Percentiles rank a stretch among this genome's conserved stretches.
Evolutionary conservation across 208 protist species (phyloP).

Genomic region (Leishmania arabica): DNA sequence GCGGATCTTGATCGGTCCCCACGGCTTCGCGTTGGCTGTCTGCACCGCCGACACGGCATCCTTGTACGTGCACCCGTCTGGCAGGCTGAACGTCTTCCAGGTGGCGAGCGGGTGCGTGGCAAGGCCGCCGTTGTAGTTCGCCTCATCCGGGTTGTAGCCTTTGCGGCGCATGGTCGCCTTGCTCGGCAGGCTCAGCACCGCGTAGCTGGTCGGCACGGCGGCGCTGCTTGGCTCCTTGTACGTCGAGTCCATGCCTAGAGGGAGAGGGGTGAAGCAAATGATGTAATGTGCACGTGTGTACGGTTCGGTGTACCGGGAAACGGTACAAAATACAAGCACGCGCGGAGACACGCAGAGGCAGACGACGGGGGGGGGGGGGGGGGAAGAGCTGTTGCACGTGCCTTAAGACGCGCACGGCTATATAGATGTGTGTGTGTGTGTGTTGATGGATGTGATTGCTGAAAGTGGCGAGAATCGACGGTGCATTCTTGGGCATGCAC

Average conservation of each 20-base stretch:
- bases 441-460: not conserved
- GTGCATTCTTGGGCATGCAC: not conserved
- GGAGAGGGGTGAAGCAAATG: not conserved
- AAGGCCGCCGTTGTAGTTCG: conserved; percentile 49
- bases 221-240: conserved; percentile 49
- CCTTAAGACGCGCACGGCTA: not conserved
- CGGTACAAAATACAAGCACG: not conserved
- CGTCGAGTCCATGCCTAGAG: conserved; percentile 42
- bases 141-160: conserved; percentile 63
- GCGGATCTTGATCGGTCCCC: conserved; percentile 75
- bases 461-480: not conserved
- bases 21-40: conserved; percentile 69
- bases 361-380: not conserved
- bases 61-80: conserved; percentile 62
- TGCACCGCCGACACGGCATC: conserved; percentile 66
- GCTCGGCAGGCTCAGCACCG: conserved; percentile 62
- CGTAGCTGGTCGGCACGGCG: conserved; percentile 72
- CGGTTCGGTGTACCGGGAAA: not conserved
- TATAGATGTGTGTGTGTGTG: not conserved
- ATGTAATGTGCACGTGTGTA: not conserved
- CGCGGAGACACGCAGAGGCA: not conserved
- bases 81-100: conserved; percentile 69
- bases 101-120: conserved; percentile 74
- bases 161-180: conserved; percentile 74
- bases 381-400: not conserved